Conservation (phyloP, 345 rosid genomes). For the Acer campestre region DNA sequence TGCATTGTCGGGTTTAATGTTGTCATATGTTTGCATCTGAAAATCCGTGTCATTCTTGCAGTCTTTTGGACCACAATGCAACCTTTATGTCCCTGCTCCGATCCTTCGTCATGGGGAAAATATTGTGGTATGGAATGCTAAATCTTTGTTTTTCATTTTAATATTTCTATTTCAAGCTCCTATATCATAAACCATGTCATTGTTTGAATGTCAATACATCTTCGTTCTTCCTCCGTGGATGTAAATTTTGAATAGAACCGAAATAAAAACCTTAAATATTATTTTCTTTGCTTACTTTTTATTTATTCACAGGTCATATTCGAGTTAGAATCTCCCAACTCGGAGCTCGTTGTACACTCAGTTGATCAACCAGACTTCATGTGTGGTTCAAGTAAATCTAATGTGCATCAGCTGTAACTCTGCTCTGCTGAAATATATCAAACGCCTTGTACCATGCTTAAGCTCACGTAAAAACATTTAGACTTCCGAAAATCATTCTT, state of each 20-base stretch:
- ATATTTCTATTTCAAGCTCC: neutral
- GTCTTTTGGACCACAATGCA: constrained; percentile 88
- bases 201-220: neutral
- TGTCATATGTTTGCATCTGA: neutral
- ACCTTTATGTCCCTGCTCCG: constrained; percentile 82
- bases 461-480: neutral
- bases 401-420: constrained; percentile 40
- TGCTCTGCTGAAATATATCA: neutral
- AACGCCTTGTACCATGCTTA: neutral
- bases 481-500: neutral
- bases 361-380: constrained; percentile 59
- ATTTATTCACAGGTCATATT: constrained; percentile 53
- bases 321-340: constrained; percentile 66
- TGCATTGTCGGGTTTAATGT: neutral
- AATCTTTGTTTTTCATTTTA: neutral
- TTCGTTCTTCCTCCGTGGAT: neutral
- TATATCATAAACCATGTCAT: neutral
- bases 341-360: constrained; percentile 47
- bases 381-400: constrained; percentile 49
- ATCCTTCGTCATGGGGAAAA: constrained; percentile 70
- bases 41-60: constrained; percentile 37
- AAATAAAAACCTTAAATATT: neutral
- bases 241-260: neutral
- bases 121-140: constrained; percentile 48
- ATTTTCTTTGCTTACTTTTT: neutral